Evolutionary conservation across 306 rosid genomes (phyloP).

Genomic region (Dryas octopetala): DNA sequence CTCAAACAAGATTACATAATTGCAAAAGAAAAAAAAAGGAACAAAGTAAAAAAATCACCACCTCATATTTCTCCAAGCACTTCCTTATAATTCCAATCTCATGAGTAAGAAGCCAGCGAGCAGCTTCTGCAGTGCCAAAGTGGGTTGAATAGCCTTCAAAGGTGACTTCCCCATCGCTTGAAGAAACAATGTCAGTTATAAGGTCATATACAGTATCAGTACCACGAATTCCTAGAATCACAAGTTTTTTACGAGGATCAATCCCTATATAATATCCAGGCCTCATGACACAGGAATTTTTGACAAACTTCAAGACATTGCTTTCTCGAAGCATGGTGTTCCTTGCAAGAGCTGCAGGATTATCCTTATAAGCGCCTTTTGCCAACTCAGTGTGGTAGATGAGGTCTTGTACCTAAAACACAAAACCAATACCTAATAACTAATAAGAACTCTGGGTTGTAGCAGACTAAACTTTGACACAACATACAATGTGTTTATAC

Average conservation of each 20-base stretch:
- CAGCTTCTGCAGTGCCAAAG: slow-evolving; percentile 89
- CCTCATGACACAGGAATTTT: slow-evolving; percentile 76
- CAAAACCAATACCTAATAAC: slow-evolving; percentile 32
- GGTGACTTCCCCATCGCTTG: slow-evolving; percentile 69
- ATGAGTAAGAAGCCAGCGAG: slow-evolving; percentile 90
- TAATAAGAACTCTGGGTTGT: slow-evolving; percentile 27
- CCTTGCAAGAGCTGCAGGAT: slow-evolving; percentile 58
- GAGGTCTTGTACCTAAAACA: slow-evolving; percentile 81
- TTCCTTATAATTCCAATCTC: slow-evolving; percentile 64
- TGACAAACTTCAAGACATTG: slow-evolving; percentile 78
- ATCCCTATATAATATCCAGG: slow-evolving; percentile 90
- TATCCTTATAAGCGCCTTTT: slow-evolving; percentile 71
- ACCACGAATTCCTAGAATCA: slow-evolving; percentile 88
- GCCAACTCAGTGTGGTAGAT: slow-evolving; percentile 86
- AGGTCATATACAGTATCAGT: slow-evolving; percentile 89
- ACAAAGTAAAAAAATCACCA: slow-evolving; percentile 31
- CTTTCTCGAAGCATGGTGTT: slow-evolving; percentile 88
- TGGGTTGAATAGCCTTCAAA: slow-evolving; percentile 88
- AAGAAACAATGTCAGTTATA: slow-evolving; percentile 77
- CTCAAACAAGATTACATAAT: slow-evolving; percentile 1
- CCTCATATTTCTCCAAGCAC: slow-evolving; percentile 78
- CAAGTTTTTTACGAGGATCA: slow-evolving; percentile 72
- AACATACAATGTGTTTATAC: not conserved
- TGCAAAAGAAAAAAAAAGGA: slow-evolving; percentile 3
- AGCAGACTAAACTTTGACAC: not conserved